Percentiles rank a stretch among this genome's conserved stretches.
Evolutionary conservation across 257 asterid genomes (phyloP).

Genomic region (Nicotiana paniculata): DNA sequence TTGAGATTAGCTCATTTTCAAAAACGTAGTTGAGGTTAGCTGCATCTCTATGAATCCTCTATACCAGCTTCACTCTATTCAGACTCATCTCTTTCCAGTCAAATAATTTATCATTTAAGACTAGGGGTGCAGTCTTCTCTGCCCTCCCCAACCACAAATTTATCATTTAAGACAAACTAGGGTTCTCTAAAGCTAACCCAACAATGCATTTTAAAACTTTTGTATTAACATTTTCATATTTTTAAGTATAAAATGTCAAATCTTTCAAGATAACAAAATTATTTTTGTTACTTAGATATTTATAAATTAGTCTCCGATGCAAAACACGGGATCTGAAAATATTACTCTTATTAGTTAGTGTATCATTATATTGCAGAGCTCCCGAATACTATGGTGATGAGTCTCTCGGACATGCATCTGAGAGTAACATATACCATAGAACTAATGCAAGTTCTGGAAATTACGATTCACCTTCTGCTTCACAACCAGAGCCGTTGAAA

Average conservation of each 20-base stretch:
- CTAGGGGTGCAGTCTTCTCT: neutral
- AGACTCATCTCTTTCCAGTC: neutral
- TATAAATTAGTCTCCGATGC: neutral
- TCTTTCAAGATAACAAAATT: neutral
- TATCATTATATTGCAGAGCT: conserved; percentile 36
- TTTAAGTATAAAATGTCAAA: neutral
- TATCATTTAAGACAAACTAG: neutral
- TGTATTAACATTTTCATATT: neutral
- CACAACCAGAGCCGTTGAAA: conserved; percentile 54
- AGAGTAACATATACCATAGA: conserved; percentile 46
- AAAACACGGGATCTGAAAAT: neutral
- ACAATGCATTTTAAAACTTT: neutral
- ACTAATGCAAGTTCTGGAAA: conserved; percentile 38
- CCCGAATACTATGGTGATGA: conserved; percentile 59
- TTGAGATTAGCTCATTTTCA: neutral
- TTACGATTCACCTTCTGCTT: conserved; percentile 56
- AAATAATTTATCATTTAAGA: neutral
- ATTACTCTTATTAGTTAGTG: neutral
- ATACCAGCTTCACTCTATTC: neutral
- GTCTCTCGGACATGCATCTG: conserved; percentile 44
- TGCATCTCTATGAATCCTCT: neutral
- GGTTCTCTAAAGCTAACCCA: neutral
- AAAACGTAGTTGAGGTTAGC: neutral
- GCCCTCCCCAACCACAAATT: neutral
- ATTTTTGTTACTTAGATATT: neutral